phyloP scores from a whole-genome alignment of 1,284 basidiomycete species.

The Bjerkandera adusta region DNA sequence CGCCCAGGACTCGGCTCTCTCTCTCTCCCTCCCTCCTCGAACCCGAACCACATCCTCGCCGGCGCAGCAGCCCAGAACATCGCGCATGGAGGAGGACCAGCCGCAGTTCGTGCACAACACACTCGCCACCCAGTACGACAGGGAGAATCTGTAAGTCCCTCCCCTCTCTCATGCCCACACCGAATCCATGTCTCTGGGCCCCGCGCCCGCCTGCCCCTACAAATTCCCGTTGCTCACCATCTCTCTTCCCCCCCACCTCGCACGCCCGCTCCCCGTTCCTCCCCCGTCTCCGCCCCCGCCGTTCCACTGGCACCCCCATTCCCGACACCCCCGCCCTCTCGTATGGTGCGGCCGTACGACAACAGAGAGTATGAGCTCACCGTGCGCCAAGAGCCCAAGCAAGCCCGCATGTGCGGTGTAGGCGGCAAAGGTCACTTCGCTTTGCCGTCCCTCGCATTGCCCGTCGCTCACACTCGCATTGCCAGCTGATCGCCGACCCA shows the following conservation, averaged over 20 bases:
- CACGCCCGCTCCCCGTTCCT: slow-evolving; percentile 2
- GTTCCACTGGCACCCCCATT: slow-evolving; percentile 1
- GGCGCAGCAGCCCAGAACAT: not conserved
- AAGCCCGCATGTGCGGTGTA: slow-evolving; percentile 90
- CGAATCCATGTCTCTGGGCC: slow-evolving; percentile 15
- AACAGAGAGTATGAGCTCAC: slow-evolving; percentile 80
- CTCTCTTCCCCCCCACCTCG: not conserved
- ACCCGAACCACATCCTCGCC: slow-evolving; percentile 1
- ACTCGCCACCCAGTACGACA: slow-evolving; percentile 30
- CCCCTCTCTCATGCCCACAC: slow-evolving; percentile 5
- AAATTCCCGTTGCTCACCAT: not conserved
- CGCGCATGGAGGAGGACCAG: slow-evolving; percentile 32
- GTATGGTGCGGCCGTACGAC: slow-evolving; percentile 25
- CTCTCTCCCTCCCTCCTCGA: not conserved
- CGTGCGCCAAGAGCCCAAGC: slow-evolving; percentile 86
- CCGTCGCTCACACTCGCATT: slow-evolving; percentile 6
- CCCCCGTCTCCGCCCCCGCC: slow-evolving; percentile 6
- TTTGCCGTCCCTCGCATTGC: not conserved
- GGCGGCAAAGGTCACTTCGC: slow-evolving; percentile 74
- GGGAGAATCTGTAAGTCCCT: slow-evolving; percentile 32
- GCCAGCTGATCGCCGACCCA: slow-evolving; percentile 88
- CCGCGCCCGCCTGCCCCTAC: no score
- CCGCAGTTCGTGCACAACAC: slow-evolving; percentile 31
- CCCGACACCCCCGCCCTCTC: not conserved
- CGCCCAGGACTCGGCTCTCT: not conserved